Percentiles rank a stretch among this genome's conserved stretches.
These are phyloP conservation scores for Diversispora epigaea DNA, from an alignment of 192 early-diverging fungal species.

Conservation along the genomic window DNA sequence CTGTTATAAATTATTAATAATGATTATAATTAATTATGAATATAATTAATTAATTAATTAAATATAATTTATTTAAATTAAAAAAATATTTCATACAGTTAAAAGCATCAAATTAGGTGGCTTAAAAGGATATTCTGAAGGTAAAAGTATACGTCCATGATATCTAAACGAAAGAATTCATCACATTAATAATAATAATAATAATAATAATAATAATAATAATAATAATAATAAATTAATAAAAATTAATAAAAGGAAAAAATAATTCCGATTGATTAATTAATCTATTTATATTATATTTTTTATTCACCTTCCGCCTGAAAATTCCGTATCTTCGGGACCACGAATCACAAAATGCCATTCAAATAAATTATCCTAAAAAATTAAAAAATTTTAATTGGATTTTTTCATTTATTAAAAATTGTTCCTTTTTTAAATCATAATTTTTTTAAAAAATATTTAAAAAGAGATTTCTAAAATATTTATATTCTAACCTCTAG, in stretches of 20 bases:
- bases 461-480: background rate
- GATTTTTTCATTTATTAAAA: background rate
- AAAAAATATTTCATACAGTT: constrained; percentile 50
- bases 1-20: constrained; percentile 22
- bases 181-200: background rate
- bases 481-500: constrained; percentile 49
- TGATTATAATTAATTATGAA: no score
- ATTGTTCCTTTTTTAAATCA: background rate
- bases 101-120: constrained; percentile 77
- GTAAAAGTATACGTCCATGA: constrained; percentile 90
- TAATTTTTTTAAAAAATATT: background rate
- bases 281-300: no score
- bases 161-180: constrained; percentile 44
- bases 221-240: no score
- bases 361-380: constrained; percentile 88
- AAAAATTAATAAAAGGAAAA: no score
- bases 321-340: constrained; percentile 81
- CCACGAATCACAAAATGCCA: constrained; percentile 97
- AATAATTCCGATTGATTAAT: no score
- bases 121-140: constrained; percentile 95
- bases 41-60: no score
- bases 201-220: no score
- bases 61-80: background rate
- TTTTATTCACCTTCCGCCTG: constrained; percentile 60
- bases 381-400: background rate